Conservation (phyloP, 2,329 filamentous ascomycete species). For the Pseudocercospora ulei region DNA sequence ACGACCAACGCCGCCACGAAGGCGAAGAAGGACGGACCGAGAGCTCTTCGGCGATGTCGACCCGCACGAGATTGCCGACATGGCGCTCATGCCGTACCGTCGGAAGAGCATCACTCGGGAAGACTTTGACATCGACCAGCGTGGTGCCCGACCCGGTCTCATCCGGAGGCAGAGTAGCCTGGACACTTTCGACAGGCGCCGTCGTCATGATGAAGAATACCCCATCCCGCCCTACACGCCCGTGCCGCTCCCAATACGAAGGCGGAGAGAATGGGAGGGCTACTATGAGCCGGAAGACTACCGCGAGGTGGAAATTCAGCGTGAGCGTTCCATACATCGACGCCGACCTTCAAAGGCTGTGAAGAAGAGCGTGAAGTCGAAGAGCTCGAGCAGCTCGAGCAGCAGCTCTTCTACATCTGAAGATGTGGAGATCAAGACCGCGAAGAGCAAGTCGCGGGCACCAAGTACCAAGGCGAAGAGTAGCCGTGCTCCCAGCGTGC, state of each 20-base stretch:
- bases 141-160: conserved; percentile 54
- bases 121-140: conserved; percentile 46
- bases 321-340: conserved; percentile 39
- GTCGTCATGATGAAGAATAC: conserved; percentile 53
- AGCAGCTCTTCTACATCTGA: conserved; percentile 30
- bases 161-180: conserved; percentile 77
- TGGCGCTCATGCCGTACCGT: conserved; percentile 48
- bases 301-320: conserved; percentile 42
- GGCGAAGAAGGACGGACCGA: conserved; percentile 34
- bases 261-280: conserved; percentile 55
- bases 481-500: conserved; percentile 15
- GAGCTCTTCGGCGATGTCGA: conserved; percentile 43
- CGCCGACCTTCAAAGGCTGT: conserved; percentile 21
- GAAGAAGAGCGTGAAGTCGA: conserved; percentile 17
- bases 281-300: conserved; percentile 38
- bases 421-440: conserved; percentile 18
- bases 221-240: conserved; percentile 57
- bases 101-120: conserved; percentile 44
- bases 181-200: conserved; percentile 75
- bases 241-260: conserved; percentile 53
- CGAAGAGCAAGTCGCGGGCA: conserved; percentile 16
- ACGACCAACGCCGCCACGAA: conserved; percentile 31
- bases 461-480: conserved; percentile 20
- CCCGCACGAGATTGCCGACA: conserved; percentile 42
- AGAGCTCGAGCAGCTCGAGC: conserved; percentile 23